Percentiles rank a stretch among this genome's conserved stretches.
phyloP scores from a whole-genome alignment of 257 asterid species.

The Penstemon davidsonii region DNA sequence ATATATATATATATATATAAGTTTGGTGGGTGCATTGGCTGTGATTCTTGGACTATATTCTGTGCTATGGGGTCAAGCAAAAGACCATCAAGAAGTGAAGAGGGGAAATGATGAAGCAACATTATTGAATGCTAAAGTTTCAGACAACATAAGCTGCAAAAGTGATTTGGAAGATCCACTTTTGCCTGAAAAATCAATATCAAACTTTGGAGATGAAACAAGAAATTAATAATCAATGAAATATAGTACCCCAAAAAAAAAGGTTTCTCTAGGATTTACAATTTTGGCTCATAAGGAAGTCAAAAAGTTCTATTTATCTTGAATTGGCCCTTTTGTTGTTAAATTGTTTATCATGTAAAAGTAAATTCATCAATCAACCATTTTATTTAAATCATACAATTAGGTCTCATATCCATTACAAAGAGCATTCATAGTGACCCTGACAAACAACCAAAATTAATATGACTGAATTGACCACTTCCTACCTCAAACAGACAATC shows the following conservation, averaged over 20 bases:
- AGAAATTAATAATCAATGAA: neutral
- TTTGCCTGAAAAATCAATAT: slow-evolving; percentile 25
- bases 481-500: slow-evolving; percentile 8
- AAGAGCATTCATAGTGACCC: no score
- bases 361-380: neutral
- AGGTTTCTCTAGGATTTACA: neutral
- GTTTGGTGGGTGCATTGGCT: slow-evolving; percentile 59
- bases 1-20: neutral
- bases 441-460: neutral
- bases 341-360: neutral
- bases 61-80: slow-evolving; percentile 77
- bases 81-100: slow-evolving; percentile 32
- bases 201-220: neutral
- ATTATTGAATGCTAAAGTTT: slow-evolving; percentile 35
- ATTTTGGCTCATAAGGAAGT: slow-evolving; percentile 5
- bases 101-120: slow-evolving; percentile 16
- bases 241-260: no score
- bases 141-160: slow-evolving; percentile 34
- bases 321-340: neutral
- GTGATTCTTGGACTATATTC: slow-evolving; percentile 66
- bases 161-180: slow-evolving; percentile 47
- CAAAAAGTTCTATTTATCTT: neutral
- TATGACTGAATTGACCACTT: neutral
- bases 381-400: neutral
- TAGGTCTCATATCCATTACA: no score